A percentile compares a stretch with the other conserved stretches of the same genome.
These are phyloP conservation scores for Globisporangium parvum DNA, from an alignment of 352 stramenopile genomes.

Conservation along the genomic window DNA sequence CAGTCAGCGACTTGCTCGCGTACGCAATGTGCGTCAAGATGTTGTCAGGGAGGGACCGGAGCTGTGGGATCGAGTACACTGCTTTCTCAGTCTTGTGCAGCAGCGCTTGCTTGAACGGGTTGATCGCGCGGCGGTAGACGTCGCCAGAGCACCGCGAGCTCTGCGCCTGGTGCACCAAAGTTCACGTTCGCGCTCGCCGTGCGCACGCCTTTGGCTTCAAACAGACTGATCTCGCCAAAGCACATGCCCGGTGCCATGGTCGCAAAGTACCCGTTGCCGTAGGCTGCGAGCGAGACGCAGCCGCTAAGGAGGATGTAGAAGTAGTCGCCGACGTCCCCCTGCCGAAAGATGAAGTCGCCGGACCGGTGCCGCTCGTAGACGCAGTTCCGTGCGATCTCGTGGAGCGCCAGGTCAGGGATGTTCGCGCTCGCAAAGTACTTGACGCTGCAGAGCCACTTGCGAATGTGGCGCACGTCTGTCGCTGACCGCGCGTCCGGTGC, in stretches of 20 bases:
- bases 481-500: constrained; percentile 26
- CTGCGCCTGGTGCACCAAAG: constrained; percentile 36
- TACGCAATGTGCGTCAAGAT: constrained; percentile 64
- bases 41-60: constrained; percentile 36
- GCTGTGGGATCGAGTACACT: constrained; percentile 43
- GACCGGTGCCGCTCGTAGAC: constrained; percentile 32
- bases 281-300: constrained; percentile 54
- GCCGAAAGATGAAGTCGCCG: constrained; percentile 64
- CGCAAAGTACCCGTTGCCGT: constrained; percentile 59
- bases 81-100: constrained; percentile 45
- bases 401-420: constrained; percentile 40
- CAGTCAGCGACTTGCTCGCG: constrained; percentile 37
- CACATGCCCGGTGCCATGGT: constrained; percentile 57
- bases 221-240: constrained; percentile 73
- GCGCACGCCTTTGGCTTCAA: constrained; percentile 37
- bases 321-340: constrained; percentile 56
- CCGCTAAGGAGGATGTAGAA: constrained; percentile 75
- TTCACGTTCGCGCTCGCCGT: constrained; percentile 64
- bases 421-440: constrained; percentile 60
- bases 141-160: constrained; percentile 51
- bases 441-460: constrained; percentile 55
- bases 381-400: constrained; percentile 47
- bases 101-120: constrained; percentile 65
- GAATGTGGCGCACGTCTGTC: constrained; percentile 47
- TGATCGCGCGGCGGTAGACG: constrained; percentile 62